A percentile compares a stretch with the other conserved stretches of the same genome.
These are phyloP conservation scores for Drosera spatulata DNA, from an alignment of 179 eudicot species.

Conservation along the genomic window DNA sequence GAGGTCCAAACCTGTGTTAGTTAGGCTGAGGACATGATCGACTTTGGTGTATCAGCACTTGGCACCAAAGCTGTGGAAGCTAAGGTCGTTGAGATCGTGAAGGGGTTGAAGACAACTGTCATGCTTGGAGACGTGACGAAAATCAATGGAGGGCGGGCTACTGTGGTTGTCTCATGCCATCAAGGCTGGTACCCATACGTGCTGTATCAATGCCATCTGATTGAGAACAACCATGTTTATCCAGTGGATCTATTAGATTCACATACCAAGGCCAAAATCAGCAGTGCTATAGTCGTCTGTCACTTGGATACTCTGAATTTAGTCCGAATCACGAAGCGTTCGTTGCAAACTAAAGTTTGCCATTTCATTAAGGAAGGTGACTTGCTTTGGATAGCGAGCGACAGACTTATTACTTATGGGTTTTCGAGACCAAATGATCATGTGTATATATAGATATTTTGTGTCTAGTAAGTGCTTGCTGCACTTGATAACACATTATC, in stretches of 20 bases:
- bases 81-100: constrained; percentile 39
- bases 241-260: constrained; percentile 70
- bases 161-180: constrained; percentile 81
- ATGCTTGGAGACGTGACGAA: constrained; percentile 50
- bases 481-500: no score
- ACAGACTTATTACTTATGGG: no score
- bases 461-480: no score
- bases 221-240: constrained; percentile 78
- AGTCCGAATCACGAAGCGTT: constrained; percentile 95
- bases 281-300: constrained; percentile 71
- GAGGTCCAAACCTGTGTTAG: constrained; percentile 65
- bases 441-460: no score
- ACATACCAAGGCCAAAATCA: constrained; percentile 42
- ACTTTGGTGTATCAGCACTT: constrained; percentile 59
- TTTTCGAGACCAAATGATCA: no score
- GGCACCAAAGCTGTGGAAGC: constrained; percentile 54
- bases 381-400: constrained; percentile 61
- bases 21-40: constrained; percentile 94
- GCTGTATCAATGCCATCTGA: constrained; percentile 83
- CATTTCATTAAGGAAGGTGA: no score
- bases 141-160: constrained; percentile 66
- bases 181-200: constrained; percentile 72
- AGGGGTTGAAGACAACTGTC: constrained; percentile 42
- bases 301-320: no score
- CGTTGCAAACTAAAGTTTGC: constrained; percentile 58